Conservation (phyloP, 768 basidiomycete genomes). For the Cytidiella melzeri region DNA sequence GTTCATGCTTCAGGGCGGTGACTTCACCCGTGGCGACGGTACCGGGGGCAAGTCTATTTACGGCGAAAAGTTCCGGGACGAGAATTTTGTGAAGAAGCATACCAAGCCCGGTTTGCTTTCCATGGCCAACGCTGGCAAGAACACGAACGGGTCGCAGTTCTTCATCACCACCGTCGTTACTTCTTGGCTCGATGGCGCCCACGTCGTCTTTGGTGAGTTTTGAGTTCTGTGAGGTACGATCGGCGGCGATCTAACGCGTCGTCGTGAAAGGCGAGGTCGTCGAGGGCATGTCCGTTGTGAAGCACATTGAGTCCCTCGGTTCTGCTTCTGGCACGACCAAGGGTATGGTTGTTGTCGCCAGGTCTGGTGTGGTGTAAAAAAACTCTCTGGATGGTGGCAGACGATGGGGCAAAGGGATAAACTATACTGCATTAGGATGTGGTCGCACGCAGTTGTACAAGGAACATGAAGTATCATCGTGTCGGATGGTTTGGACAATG, state of each 20-base stretch:
- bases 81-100: constrained; percentile 66
- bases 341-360: constrained; percentile 18
- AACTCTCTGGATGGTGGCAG: too few species aligned
- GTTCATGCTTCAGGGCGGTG: constrained; percentile 88
- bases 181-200: constrained; percentile 63
- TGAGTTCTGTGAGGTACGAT: not conserved
- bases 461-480: not conserved
- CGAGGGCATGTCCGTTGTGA: constrained; percentile 60
- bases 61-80: constrained; percentile 71
- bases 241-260: not conserved
- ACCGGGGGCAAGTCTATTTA: constrained; percentile 87
- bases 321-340: constrained; percentile 23
- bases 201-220: constrained; percentile 63
- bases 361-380: constrained; percentile 20
- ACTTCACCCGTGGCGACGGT: constrained; percentile 59
- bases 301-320: constrained; percentile 43
- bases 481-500: not conserved
- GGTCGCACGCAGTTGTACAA: constrained; percentile 6
- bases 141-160: constrained; percentile 83
- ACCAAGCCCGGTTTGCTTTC: constrained; percentile 61
- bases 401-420: not conserved
- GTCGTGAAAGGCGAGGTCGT: constrained; percentile 42
- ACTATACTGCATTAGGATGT: constrained; percentile 4
- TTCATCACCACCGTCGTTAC: constrained; percentile 72
- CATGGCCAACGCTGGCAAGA: constrained; percentile 84